These are phyloP conservation scores for Corynespora cassiicola DNA, from an alignment of 2,329 filamentous ascomycete species.

Conservation along the genomic window DNA sequence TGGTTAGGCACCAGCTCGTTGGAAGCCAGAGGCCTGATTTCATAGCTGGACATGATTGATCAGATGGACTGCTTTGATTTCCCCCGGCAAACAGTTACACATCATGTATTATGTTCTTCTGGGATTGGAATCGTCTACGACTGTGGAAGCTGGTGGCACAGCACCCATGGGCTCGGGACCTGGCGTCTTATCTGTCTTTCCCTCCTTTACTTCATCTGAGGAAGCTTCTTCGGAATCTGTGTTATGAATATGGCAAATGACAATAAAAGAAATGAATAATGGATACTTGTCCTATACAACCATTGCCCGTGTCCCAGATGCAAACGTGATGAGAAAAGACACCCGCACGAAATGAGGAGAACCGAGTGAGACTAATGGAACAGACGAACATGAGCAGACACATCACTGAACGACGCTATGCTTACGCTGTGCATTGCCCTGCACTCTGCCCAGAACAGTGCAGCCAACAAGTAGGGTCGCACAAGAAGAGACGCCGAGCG, in stretches of 20 bases:
- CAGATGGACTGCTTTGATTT: conserved; percentile 17
- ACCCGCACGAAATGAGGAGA: too few relatives aligned
- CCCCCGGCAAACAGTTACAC: conserved; percentile 18
- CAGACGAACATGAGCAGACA: too few relatives aligned
- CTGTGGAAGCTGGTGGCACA: conserved; percentile 20
- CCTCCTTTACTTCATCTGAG: conserved; percentile 2
- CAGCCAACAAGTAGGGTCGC: too few relatives aligned
- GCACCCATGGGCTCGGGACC: conserved; percentile 15
- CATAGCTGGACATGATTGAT: conserved; percentile 13
- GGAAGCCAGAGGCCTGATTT: conserved; percentile 17
- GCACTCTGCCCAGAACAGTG: too few relatives aligned
- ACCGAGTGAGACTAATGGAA: too few relatives aligned
- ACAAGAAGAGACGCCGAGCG: too few relatives aligned
- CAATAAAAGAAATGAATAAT: conserved; percentile 4
- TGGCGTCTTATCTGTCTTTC: conserved; percentile 13
- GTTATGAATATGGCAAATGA: conserved; percentile 10
- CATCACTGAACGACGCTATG: too few relatives aligned
- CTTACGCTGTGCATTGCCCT: too few relatives aligned
- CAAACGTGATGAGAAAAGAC: too few relatives aligned
- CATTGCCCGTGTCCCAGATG: too few relatives aligned
- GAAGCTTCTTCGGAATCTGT: conserved; percentile 4
- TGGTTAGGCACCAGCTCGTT: conserved; percentile 30
- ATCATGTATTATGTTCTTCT: conserved; percentile 32
- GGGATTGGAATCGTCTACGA: conserved; percentile 14
- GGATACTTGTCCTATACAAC: conserved; percentile 3